Base-by-base conservation (phyloP, 2,329 filamentous ascomycete genomes). In the Cytospora leucostoma region DNA sequence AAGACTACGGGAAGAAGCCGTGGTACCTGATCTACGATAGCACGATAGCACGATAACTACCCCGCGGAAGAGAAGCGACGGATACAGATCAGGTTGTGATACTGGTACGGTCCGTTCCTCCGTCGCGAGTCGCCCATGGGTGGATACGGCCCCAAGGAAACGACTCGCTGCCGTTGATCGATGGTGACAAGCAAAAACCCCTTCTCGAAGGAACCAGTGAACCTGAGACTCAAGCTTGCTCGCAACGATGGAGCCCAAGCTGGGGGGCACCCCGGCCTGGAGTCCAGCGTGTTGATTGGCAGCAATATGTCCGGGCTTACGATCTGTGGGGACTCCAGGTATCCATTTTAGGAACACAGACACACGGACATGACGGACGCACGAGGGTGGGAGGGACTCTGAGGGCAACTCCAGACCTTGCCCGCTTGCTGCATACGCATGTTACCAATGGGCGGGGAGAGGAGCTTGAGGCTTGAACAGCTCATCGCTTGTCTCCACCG, bases 81-180 rank as follows among this genome's bases (percentile, higher is more conserved):
- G 37, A 54, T 27, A 33, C 49, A 55, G 59, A 61, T 61, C 59
- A 61, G 59, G 59, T 38, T 38, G 55, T 53, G 19, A 5, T 35
- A 55, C 49, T 51, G 51, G 38, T 53, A 34, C 51, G 59, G 59
- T 61, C 49, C 59, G 59, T 53, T 40, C 32, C 50, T 61, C 37
- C 37, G 50, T 54, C 58, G 44, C 59, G 44, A 47, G 44, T 47
- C 44, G 44, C 44, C 21, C 44, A 47, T 17, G 37, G 34, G 59
- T 61, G 59, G 59, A n/a, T 55, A 49, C 51, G 19, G 33, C 13
- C 10, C 33, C 7, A 33, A 35, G n/a, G 40, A 38, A 52, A 61
- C 52, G 59, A 61, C 54, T 61, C 59, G 59, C 52, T 44, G 13
- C 15, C 37, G 33, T 50, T 50, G 32, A 51, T 32, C 49, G 19